Evolutionary conservation across 1,284 basidiomycete species (phyloP).

Genomic region (Mycena citricolor): DNA sequence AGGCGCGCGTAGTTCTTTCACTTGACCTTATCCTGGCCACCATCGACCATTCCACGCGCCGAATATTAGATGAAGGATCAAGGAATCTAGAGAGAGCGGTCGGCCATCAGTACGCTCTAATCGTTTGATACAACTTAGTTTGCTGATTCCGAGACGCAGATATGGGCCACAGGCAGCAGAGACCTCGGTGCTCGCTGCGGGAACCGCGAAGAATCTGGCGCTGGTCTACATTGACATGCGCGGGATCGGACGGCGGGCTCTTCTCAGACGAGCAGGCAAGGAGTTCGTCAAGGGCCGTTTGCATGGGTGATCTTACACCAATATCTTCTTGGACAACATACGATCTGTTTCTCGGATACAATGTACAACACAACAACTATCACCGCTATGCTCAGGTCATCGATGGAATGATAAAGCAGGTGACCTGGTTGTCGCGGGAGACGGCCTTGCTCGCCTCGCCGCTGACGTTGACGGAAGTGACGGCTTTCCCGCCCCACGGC

Average conservation of each 20-base stretch:
- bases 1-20: conserved; percentile 59
- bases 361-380: too few species aligned
- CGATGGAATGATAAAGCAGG: conserved; percentile 3
- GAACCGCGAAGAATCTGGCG: conserved; percentile 68
- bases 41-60: conserved; percentile 62
- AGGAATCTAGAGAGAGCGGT: conserved; percentile 57
- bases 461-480: not conserved
- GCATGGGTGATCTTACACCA: too few species aligned
- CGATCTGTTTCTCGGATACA: too few species aligned
- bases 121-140: conserved; percentile 1
- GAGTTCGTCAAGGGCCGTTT: conserved; percentile 54
- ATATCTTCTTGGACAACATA: too few species aligned
- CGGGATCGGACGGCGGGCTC: conserved; percentile 67
- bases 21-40: conserved; percentile 74
- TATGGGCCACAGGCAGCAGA: conserved; percentile 68
- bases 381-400: too few species aligned
- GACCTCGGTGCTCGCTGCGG: conserved; percentile 53
- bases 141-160: conserved; percentile 31
- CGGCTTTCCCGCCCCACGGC: not conserved
- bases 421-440: conserved; percentile 3
- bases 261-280: conserved; percentile 62
- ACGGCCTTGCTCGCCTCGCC: not conserved
- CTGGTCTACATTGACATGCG: conserved; percentile 77
- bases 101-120: conserved; percentile 52
- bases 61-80: conserved; percentile 59